These are phyloP conservation scores for Lipomyces yamanashiensis DNA, from an alignment of 805 yeast species.

Conservation along the genomic window DNA sequence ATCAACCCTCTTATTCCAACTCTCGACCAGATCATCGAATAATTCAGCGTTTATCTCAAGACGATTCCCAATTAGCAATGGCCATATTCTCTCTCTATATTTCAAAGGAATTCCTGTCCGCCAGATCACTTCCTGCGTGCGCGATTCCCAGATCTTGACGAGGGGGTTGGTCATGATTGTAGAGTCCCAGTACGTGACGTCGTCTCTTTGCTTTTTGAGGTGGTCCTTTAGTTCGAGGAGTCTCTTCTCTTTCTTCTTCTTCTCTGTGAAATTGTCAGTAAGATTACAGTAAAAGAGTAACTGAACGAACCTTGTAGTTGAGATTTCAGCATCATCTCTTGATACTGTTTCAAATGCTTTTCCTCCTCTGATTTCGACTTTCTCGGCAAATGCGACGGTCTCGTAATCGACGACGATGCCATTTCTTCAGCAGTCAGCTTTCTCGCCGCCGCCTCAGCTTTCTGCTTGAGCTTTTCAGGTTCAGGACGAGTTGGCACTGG, in stretches of 20 bases:
- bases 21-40: constrained; percentile 8
- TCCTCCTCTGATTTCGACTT: constrained; percentile 57
- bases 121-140: constrained; percentile 64
- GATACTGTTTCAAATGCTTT: constrained; percentile 61
- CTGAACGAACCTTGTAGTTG: constrained; percentile 22
- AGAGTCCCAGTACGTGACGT: constrained; percentile 49
- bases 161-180: constrained; percentile 47
- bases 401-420: constrained; percentile 52
- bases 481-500: constrained; percentile 4
- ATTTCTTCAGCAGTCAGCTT: constrained; percentile 16
- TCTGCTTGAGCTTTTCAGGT: neutral
- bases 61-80: constrained; percentile 15
- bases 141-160: constrained; percentile 44
- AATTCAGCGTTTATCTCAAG: neutral
- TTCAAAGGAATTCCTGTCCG: constrained; percentile 55
- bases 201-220: constrained; percentile 36
- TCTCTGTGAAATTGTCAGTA: constrained; percentile 11
- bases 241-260: constrained; percentile 29
- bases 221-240: constrained; percentile 29
- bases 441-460: constrained; percentile 7
- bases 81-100: constrained; percentile 59
- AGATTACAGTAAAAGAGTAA: neutral
- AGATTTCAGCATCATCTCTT: constrained; percentile 46
- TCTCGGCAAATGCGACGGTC: constrained; percentile 72
- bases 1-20: neutral